Evolutionary conservation across 1,139 yeast genomes (phyloP).

Genomic region (Zygotorulaspora mrakii): DNA sequence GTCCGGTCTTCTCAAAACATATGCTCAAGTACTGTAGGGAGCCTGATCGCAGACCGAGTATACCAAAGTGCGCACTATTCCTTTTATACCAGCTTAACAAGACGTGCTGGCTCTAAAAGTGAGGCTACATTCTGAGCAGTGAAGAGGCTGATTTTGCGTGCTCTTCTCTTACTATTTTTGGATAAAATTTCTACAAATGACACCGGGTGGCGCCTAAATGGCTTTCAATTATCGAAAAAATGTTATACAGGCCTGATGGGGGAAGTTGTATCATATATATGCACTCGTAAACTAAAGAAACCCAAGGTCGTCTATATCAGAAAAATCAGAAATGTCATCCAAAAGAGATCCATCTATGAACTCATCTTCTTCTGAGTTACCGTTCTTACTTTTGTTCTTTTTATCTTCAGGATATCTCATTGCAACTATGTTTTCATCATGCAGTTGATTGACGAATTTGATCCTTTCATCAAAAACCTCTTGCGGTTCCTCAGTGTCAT

Average conservation of each 20-base stretch:
- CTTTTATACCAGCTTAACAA: too few relatives aligned
- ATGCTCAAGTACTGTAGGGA: too few relatives aligned
- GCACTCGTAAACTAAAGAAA: constrained; percentile 19
- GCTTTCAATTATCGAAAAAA: too few relatives aligned
- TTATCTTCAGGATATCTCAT: constrained; percentile 75
- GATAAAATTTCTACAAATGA: too few relatives aligned
- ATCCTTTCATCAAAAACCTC: constrained; percentile 88
- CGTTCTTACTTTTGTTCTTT: constrained; percentile 21
- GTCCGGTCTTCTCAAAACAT: too few relatives aligned
- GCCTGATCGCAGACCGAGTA: too few relatives aligned
- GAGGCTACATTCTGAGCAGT: too few relatives aligned
- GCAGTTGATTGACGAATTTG: constrained; percentile 82
- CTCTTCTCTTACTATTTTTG: too few relatives aligned
- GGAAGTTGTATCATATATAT: not conserved
- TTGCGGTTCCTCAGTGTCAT: constrained; percentile 86
- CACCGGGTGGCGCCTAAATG: too few relatives aligned
- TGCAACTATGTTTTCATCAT: constrained; percentile 89
- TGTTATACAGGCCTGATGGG: constrained; percentile 3
- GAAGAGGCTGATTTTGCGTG: too few relatives aligned
- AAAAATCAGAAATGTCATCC: constrained; percentile 36
- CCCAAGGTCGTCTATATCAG: constrained; percentile 35
- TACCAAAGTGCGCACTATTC: too few relatives aligned
- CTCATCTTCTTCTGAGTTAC: constrained; percentile 21
- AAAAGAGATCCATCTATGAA: constrained; percentile 26
- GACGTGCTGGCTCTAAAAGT: too few relatives aligned